These are phyloP conservation scores for Cladosporium sp. DNA, from an alignment of 2,329 filamentous ascomycete genomes.

Conservation along the genomic window DNA sequence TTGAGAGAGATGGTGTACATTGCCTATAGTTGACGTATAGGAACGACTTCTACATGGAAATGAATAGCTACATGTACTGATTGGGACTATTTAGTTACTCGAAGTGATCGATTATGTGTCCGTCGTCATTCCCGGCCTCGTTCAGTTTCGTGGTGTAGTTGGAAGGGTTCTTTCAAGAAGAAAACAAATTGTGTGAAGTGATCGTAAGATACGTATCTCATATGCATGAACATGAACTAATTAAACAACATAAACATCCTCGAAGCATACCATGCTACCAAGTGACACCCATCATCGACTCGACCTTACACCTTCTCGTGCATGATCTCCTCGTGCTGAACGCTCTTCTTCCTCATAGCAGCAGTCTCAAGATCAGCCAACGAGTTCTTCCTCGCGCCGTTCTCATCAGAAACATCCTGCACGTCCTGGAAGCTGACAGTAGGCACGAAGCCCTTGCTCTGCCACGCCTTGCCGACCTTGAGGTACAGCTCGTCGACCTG, in stretches of 20 bases:
- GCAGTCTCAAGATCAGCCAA: conserved; percentile 35
- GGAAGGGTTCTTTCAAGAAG: not conserved
- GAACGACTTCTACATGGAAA: too few species aligned
- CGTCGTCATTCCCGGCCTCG: not conserved
- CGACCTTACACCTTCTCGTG: conserved; percentile 4
- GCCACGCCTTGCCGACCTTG: conserved; percentile 60
- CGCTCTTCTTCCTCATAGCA: conserved; percentile 39
- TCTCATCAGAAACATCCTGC: conserved; percentile 35
- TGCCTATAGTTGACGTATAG: too few species aligned
- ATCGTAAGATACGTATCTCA: not conserved
- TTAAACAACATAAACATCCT: not conserved
- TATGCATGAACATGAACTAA: not conserved
- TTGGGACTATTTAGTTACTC: too few species aligned
- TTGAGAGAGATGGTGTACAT: not conserved
- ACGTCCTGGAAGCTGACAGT: conserved; percentile 51
- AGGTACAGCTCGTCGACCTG: conserved; percentile 78
- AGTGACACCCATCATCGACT: not conserved
- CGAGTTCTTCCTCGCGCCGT: conserved; percentile 30
- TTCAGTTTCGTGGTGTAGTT: not conserved
- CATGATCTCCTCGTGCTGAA: conserved; percentile 31
- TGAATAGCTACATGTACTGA: too few species aligned
- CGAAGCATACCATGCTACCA: not conserved
- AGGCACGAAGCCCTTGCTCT: conserved; percentile 54
- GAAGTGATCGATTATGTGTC: too few species aligned
- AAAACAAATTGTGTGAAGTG: not conserved